Percentiles rank a stretch among this genome's conserved stretches.
Evolutionary conservation across 768 basidiomycete genomes (phyloP).

Genomic region (Suillus decipiens): DNA sequence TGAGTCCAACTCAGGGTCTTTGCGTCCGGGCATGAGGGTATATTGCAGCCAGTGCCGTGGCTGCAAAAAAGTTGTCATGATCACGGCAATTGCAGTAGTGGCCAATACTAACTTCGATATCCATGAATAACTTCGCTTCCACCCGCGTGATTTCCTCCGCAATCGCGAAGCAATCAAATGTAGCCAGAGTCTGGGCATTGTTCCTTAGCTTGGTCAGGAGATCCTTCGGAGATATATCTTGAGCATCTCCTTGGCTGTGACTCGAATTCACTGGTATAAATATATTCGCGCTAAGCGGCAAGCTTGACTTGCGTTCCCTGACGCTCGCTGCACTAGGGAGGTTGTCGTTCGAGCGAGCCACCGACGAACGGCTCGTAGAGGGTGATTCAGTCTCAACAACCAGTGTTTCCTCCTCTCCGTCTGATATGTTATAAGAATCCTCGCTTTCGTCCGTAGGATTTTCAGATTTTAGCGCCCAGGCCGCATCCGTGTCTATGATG

Average conservation of each 20-base stretch:
- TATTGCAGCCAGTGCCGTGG: slow-evolving; percentile 88
- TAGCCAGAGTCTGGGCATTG: slow-evolving; percentile 57
- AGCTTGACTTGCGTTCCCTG: slow-evolving; percentile 70
- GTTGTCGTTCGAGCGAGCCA: slow-evolving; percentile 23
- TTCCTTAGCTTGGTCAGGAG: slow-evolving; percentile 64
- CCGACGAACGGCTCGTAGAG: slow-evolving; percentile 27
- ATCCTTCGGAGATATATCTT: slow-evolving; percentile 52
- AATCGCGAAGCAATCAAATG: slow-evolving; percentile 62
- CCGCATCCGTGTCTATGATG: slow-evolving; percentile 65
- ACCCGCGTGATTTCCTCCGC: slow-evolving; percentile 86
- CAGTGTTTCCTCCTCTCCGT: slow-evolving; percentile 50
- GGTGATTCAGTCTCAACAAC: slow-evolving; percentile 34
- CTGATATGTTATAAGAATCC: slow-evolving; percentile 54
- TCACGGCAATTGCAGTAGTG: not conserved
- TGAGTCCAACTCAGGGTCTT: slow-evolving; percentile 62
- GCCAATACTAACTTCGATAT: slow-evolving; percentile 63
- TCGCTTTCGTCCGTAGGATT: slow-evolving; percentile 61
- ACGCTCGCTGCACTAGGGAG: slow-evolving; percentile 25
- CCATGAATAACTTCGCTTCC: slow-evolving; percentile 67
- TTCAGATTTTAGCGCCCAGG: slow-evolving; percentile 75
- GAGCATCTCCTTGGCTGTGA: slow-evolving; percentile 28
- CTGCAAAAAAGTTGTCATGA: slow-evolving; percentile 39
- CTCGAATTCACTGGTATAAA: slow-evolving; percentile 36
- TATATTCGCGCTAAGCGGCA: slow-evolving; percentile 54
- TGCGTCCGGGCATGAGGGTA: slow-evolving; percentile 68